phyloP scores from a whole-genome alignment of 352 stramenopile species.

The Globisporangium takayamanum region DNA sequence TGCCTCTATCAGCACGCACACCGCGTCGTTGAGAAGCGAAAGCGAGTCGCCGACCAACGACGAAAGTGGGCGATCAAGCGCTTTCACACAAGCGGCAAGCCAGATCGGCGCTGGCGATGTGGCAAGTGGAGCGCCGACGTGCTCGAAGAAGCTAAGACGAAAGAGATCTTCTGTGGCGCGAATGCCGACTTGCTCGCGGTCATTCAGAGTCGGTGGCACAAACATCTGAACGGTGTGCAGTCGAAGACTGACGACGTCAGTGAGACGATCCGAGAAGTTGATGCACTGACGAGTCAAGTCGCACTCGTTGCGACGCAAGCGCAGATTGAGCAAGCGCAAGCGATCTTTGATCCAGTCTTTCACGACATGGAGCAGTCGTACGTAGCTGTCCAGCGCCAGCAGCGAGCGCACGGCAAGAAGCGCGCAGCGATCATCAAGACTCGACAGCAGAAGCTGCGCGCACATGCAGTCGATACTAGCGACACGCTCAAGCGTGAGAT shows the following conservation, averaged over 20 bases:
- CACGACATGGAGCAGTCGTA: constrained; percentile 42
- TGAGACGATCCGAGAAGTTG: constrained; percentile 22
- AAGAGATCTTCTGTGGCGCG: constrained; percentile 41
- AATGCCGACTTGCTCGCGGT: constrained; percentile 43
- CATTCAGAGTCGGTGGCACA: constrained; percentile 47
- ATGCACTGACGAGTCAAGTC: constrained; percentile 39
- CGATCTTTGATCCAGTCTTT: constrained; percentile 63
- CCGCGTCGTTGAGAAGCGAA: constrained; percentile 23
- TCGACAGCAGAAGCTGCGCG: not conserved
- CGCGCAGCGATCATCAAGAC: not conserved
- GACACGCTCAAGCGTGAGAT: not conserved
- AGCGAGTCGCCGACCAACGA: constrained; percentile 40
- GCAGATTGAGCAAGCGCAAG: constrained; percentile 54
- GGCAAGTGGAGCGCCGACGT: constrained; percentile 40
- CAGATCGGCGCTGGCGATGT: constrained; percentile 45
- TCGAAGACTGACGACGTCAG: constrained; percentile 18
- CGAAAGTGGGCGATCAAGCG: constrained; percentile 44
- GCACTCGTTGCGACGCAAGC: constrained; percentile 30
- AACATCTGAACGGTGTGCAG: constrained; percentile 15
- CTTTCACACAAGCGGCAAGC: constrained; percentile 51
- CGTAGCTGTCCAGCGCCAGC: constrained; percentile 29
- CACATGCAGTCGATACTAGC: not conserved
- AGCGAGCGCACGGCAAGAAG: constrained; percentile 18
- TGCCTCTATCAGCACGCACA: constrained; percentile 41
- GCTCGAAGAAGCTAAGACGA: constrained; percentile 37